Percentiles rank a stretch among this genome's conserved stretches.
phyloP scores from a whole-genome alignment of 1,284 basidiomycete species.

The Thecaphora thlaspeos region DNA sequence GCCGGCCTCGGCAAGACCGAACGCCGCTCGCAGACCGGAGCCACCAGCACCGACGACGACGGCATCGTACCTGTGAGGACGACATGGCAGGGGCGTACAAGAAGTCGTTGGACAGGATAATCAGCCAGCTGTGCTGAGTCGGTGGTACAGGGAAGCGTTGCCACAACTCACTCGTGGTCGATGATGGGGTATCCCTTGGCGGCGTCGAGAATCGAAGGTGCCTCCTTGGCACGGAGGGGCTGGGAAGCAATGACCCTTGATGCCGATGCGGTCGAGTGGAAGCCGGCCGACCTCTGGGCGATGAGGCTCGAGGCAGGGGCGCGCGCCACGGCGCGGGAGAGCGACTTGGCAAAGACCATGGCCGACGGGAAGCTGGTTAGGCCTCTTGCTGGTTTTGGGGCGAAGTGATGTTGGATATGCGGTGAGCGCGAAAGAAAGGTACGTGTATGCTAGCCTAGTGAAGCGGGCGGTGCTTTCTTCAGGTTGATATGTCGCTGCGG shows the following conservation, averaged over 20 bases:
- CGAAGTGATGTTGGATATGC: too few species aligned
- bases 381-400: background rate
- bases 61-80: conserved; percentile 40
- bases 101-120: too few species aligned
- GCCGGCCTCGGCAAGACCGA: conserved; percentile 96
- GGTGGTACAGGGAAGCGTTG: background rate
- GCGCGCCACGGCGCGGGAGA: conserved; percentile 41
- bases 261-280: conserved; percentile 43
- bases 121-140: background rate
- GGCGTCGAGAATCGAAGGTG: conserved; percentile 60
- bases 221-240: conserved; percentile 79
- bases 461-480: too few species aligned
- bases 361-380: conserved; percentile 5
- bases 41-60: conserved; percentile 75
- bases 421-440: too few species aligned
- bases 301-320: conserved; percentile 30
- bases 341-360: conserved; percentile 37
- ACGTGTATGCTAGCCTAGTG: too few species aligned
- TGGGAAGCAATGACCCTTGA: conserved; percentile 70
- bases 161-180: conserved; percentile 70
- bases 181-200: conserved; percentile 81
- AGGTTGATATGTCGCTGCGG: too few species aligned
- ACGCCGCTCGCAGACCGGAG: conserved; percentile 95
- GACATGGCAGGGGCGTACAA: too few species aligned
- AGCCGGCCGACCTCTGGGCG: conserved; percentile 37